Conservation (phyloP, 768 basidiomycete species). For the Podaxis sp. region DNA sequence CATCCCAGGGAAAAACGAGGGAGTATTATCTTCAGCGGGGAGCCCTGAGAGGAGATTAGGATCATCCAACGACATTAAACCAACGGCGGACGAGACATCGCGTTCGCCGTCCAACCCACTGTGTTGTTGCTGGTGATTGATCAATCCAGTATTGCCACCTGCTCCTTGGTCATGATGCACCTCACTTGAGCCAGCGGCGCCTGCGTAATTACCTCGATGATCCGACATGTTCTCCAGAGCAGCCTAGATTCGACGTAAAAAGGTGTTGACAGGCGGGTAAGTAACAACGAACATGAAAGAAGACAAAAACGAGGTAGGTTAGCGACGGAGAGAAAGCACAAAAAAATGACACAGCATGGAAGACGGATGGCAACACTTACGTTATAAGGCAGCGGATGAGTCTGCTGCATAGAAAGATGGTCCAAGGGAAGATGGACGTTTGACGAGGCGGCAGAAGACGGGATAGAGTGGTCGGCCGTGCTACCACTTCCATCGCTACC, state of each 20-base stretch:
- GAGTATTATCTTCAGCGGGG: slow-evolving; percentile 38
- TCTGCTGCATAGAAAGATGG: slow-evolving; percentile 2
- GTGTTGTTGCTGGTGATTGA: slow-evolving; percentile 2
- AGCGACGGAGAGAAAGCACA: slow-evolving; percentile 8
- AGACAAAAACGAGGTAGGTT: background rate
- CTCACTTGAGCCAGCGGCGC: background rate
- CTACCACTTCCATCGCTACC: slow-evolving; percentile 37
- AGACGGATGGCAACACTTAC: background rate
- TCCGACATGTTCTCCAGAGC: background rate
- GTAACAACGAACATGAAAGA: background rate
- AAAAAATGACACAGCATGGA: background rate
- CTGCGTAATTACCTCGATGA: background rate
- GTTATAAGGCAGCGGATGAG: slow-evolving; percentile 3
- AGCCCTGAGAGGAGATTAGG: slow-evolving; percentile 62
- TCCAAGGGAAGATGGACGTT: slow-evolving; percentile 44
- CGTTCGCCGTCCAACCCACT: slow-evolving; percentile 16
- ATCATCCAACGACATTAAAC: slow-evolving; percentile 74
- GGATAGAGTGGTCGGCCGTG: slow-evolving; percentile 36
- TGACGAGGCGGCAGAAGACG: slow-evolving; percentile 53
- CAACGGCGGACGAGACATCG: slow-evolving; percentile 61
- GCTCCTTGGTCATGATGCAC: background rate
- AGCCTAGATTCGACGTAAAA: background rate
- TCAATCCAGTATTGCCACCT: background rate
- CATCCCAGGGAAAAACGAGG: slow-evolving; percentile 54
- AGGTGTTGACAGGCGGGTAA: background rate